Base-by-base conservation (phyloP, 345 rosid genomes). In the Eucalyptus fibrosa region DNA sequence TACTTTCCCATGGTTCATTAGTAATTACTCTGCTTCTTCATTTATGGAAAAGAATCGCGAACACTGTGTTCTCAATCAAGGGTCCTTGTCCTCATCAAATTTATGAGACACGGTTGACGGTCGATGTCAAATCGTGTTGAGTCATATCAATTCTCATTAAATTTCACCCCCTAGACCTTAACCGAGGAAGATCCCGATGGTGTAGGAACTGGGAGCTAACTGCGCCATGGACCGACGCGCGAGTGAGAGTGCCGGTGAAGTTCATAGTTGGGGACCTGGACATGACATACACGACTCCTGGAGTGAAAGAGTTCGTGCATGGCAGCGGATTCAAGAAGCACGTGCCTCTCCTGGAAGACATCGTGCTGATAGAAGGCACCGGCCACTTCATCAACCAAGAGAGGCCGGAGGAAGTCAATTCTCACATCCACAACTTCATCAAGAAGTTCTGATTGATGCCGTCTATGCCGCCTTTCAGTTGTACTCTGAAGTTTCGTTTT, bases 181-280 rank as follows among this genome's bases (percentile, higher is more conserved):
- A 77, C 83, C 28, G 47, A 77, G 47, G 8, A 21, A 37, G 7
- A 12, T 55, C 59, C 59, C n/a, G 6, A 16, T 30, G 91, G 51
- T 87, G 80, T 90, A 97, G 99, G 92, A 97, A 91, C 72, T 96
- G 98, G 99, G 98, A 97, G 91, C 92, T 92, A 34, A 95, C 95
- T 19, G 95, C 95, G 19, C 85, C 97, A 82, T 96, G 97, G 98
- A 96, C 94, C 1, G 92, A 93, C n/a, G 89, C 82, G 65, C 86
- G 83, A 80, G 94, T 96, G 92, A 92, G 92, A 69, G 96, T 93
- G 50, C 97, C 99, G 3, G 96, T 95, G 9, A 97, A 93, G 92
- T 97, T 92, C 89, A 89, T 96, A 2, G 93, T 93, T 17, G 99
- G 98, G 13, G 95, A 95, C 11, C 55, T 92, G 40, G 99, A 97